Percentiles rank a stretch among this genome's conserved stretches.
These are phyloP conservation scores for Telopea speciosissima DNA, from an alignment of 177 flowering plant species.

Conservation along the genomic window DNA sequence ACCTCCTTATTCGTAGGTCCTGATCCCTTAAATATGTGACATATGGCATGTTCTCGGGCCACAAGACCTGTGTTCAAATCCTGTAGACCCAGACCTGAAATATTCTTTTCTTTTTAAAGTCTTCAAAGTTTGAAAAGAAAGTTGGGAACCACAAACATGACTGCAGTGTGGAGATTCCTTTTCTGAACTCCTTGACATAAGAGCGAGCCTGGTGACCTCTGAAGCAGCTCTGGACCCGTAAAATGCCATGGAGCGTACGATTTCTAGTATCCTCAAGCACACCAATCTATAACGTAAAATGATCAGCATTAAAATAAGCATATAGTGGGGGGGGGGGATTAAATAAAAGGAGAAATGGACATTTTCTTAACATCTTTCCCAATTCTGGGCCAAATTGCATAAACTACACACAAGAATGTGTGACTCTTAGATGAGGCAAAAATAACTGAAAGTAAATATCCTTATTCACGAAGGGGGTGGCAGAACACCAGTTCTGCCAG, in stretches of 20 bases:
- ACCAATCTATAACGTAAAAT: conserved; percentile 54
- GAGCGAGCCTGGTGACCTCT: conserved; percentile 90
- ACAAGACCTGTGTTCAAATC: too few species aligned
- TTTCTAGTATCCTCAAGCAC: conserved; percentile 97
- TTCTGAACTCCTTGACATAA: conserved; percentile 47
- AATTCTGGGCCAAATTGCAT: background rate
- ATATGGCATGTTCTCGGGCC: too few species aligned
- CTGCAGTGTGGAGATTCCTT: conserved; percentile 67
- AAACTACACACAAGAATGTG: background rate
- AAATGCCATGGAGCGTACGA: conserved; percentile 86
- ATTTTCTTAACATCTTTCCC: background rate
- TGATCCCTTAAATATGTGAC: too few species aligned
- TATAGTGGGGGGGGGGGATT: background rate
- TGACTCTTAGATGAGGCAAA: background rate
- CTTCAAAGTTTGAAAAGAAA: background rate
- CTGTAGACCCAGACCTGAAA: background rate
- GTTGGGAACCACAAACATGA: conserved; percentile 47
- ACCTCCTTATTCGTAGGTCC: too few species aligned
- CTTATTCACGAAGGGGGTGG: background rate
- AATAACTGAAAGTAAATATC: background rate
- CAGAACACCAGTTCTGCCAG: background rate
- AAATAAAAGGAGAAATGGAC: too few species aligned
- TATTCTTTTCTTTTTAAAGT: background rate
- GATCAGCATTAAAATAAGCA: background rate
- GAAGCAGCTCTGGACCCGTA: conserved; percentile 90